phyloP scores from a whole-genome alignment of 2,329 filamentous ascomycete genomes.

The Colletotrichum tanaceti region DNA sequence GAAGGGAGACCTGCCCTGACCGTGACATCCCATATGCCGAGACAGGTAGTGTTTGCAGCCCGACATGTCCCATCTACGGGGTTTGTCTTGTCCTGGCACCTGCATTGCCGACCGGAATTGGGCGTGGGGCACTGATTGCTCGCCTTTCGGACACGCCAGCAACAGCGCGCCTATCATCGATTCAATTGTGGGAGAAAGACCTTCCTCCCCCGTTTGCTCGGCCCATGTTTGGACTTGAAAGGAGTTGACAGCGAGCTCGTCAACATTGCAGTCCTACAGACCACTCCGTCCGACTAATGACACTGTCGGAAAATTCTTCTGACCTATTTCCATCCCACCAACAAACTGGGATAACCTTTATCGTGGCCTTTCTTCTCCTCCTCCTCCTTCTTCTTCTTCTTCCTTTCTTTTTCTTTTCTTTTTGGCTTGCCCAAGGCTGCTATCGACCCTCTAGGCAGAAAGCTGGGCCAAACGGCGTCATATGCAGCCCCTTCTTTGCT shows the following conservation, averaged over 20 bases:
- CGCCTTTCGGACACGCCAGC: not conserved
- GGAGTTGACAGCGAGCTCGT: conserved; percentile 11
- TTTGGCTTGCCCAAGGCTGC: not conserved
- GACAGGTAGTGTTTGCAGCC: conserved; percentile 30
- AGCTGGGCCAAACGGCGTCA: not conserved
- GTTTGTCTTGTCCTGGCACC: not conserved
- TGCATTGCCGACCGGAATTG: conserved; percentile 9
- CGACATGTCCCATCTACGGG: conserved; percentile 16
- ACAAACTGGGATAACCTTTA: not conserved
- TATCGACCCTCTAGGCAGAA: too few relatives aligned
- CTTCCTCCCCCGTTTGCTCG: not conserved
- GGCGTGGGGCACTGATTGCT: not conserved
- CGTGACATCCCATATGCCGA: conserved; percentile 33
- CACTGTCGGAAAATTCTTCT: not conserved
- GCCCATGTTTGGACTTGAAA: too few relatives aligned
- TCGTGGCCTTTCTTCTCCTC: not conserved
- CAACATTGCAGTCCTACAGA: conserved; percentile 10
- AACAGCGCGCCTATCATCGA: not conserved
- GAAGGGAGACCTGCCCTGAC: conserved; percentile 3
- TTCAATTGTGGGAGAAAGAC: not conserved
- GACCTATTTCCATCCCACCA: not conserved
- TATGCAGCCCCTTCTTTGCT: not conserved
- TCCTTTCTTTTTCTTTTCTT: not conserved
- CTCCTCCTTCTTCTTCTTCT: too few relatives aligned
- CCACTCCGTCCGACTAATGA: conserved; percentile 1